Conservation (phyloP, 2,329 filamentous ascomycete genomes). For the Mollisiaceae sp. region DNA sequence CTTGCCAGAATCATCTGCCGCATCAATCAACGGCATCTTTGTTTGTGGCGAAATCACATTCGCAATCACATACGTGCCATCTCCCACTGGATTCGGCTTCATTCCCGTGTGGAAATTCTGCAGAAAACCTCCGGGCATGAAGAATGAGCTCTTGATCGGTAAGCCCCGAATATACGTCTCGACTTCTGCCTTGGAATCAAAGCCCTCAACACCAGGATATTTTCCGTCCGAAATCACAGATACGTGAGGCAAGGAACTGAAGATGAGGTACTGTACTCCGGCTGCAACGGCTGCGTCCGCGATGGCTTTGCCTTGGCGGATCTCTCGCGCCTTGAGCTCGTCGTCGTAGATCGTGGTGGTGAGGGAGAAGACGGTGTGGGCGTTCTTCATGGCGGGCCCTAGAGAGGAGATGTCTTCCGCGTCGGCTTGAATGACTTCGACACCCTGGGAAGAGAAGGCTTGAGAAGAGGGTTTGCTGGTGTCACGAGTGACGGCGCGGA, state of each 20-base stretch:
- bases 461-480: slow-evolving; percentile 41
- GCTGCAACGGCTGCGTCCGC: not conserved
- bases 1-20: slow-evolving; percentile 38
- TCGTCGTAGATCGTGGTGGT: slow-evolving; percentile 44
- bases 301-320: not conserved
- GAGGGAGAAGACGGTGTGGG: slow-evolving; percentile 55
- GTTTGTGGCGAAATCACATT: slow-evolving; percentile 32
- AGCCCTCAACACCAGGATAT: slow-evolving; percentile 45
- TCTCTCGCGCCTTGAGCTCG: not conserved
- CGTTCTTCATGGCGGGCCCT: slow-evolving; percentile 47
- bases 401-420: slow-evolving; percentile 46
- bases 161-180: slow-evolving; percentile 46
- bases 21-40: slow-evolving; percentile 38
- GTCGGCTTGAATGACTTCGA: slow-evolving; percentile 49
- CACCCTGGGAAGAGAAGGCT: slow-evolving; percentile 35
- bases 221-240: slow-evolving; percentile 44
- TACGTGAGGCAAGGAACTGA: slow-evolving; percentile 47
- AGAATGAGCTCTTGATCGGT: slow-evolving; percentile 51
- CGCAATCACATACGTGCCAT: slow-evolving; percentile 31
- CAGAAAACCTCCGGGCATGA: slow-evolving; percentile 54
- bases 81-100: slow-evolving; percentile 26
- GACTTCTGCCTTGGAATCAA: slow-evolving; percentile 42
- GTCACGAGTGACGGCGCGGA: slow-evolving; percentile 54
- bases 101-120: slow-evolving; percentile 48
- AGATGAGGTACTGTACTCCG: slow-evolving; percentile 50